These are phyloP conservation scores for Chlamydomonas sphaeroides DNA, from an alignment of 139 green algal species.

Conservation along the genomic window DNA sequence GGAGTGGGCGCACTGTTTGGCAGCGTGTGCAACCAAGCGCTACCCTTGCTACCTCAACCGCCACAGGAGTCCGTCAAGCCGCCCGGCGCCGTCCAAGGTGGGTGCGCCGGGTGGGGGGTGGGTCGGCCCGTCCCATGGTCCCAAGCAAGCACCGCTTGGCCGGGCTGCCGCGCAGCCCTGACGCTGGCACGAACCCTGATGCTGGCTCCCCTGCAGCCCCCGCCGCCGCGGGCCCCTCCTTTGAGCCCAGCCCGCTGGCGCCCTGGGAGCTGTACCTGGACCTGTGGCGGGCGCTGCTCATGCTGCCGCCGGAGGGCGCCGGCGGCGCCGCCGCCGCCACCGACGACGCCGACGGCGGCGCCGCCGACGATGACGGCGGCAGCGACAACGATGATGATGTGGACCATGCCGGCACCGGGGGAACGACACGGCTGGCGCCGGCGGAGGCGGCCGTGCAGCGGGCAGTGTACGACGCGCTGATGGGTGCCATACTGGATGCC, in stretches of 20 bases:
- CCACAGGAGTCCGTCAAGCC: too few relatives aligned
- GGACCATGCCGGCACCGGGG: not conserved
- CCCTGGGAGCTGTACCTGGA: slow-evolving; percentile 19
- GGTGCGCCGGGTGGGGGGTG: not conserved
- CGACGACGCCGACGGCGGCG: not conserved
- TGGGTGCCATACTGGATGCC: slow-evolving; percentile 15
- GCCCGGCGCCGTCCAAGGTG: not conserved
- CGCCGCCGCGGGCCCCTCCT: too few relatives aligned
- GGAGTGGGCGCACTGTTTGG: not conserved
- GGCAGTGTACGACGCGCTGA: slow-evolving; percentile 35
- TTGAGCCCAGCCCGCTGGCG: too few relatives aligned
- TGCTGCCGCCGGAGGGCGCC: not conserved
- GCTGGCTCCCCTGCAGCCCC: too few relatives aligned
- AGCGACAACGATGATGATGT: not conserved
- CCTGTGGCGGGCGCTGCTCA: slow-evolving; percentile 28
- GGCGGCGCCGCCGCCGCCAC: not conserved
- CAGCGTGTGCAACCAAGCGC: too few relatives aligned
- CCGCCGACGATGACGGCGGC: too few relatives aligned
- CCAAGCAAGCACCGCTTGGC: too few relatives aligned
- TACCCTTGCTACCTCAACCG: too few relatives aligned
- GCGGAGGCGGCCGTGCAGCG: too few relatives aligned
- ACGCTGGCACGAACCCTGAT: too few relatives aligned
- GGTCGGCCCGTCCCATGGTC: too few relatives aligned
- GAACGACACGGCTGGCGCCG: not conserved
- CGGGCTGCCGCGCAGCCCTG: too few relatives aligned